Percentiles rank a stretch among this genome's conserved stretches.
phyloP scores from a whole-genome alignment of 192 early-diverging fungal species.

The Lobosporangium transversale region DNA sequence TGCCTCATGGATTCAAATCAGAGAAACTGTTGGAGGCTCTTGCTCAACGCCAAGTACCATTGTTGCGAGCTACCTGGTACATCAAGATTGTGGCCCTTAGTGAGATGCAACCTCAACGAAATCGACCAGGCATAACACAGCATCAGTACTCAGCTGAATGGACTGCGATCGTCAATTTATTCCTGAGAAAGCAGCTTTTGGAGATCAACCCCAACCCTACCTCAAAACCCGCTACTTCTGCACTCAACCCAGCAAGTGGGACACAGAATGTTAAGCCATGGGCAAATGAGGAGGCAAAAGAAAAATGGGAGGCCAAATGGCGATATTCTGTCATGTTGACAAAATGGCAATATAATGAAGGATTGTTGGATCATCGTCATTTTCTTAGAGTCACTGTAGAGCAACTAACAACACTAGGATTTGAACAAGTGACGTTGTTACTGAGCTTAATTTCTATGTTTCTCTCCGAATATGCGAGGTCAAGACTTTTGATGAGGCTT shows the following conservation, averaged over 20 bases:
- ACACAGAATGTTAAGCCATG: slow-evolving; percentile 53
- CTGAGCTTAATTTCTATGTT: slow-evolving; percentile 62
- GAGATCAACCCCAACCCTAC: slow-evolving; percentile 53
- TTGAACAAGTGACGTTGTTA: slow-evolving; percentile 55
- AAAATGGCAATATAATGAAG: slow-evolving; percentile 67
- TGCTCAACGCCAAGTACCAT: slow-evolving; percentile 63
- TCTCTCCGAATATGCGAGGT: slow-evolving; percentile 61
- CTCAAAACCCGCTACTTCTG: slow-evolving; percentile 13
- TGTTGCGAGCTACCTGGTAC: slow-evolving; percentile 75
- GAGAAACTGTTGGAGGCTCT: slow-evolving; percentile 69
- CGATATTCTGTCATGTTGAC: slow-evolving; percentile 61
- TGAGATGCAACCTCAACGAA: slow-evolving; percentile 60
- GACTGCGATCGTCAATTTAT: slow-evolving; percentile 56
- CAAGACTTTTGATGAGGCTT: slow-evolving; percentile 61
- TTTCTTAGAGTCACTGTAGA: slow-evolving; percentile 62
- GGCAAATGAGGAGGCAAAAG: slow-evolving; percentile 55
- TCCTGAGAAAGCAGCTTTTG: slow-evolving; percentile 57
- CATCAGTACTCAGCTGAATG: slow-evolving; percentile 52
- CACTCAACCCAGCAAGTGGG: slow-evolving; percentile 33
- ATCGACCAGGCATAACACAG: slow-evolving; percentile 16
- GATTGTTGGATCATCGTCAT: slow-evolving; percentile 60
- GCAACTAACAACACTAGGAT: slow-evolving; percentile 40
- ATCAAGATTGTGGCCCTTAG: slow-evolving; percentile 73
- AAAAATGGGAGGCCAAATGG: slow-evolving; percentile 58
- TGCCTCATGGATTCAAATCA: slow-evolving; percentile 70